phyloP scores from a whole-genome alignment of 1,284 basidiomycete species.

The Meripilus lineatus region DNA sequence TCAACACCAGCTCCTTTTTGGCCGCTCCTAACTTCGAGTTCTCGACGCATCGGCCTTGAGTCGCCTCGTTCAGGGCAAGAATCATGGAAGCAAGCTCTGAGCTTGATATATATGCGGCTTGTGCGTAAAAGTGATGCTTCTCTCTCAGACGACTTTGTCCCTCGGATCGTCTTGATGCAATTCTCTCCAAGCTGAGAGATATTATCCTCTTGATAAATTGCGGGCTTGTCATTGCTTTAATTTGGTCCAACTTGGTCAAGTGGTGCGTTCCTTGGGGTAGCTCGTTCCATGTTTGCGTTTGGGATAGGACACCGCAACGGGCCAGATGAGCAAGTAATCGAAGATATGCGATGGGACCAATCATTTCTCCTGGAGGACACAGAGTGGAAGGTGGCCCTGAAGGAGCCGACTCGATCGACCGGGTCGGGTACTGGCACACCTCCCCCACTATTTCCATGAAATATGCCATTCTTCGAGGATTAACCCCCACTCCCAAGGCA shows the following conservation, averaged over 20 bases:
- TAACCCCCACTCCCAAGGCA: not conserved
- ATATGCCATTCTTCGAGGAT: not conserved
- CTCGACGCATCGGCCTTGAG: constrained; percentile 17
- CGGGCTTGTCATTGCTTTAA: constrained; percentile 24
- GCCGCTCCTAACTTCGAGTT: constrained; percentile 16
- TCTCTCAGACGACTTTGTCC: constrained; percentile 12
- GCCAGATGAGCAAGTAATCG: constrained; percentile 5
- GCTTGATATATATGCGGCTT: constrained; percentile 18
- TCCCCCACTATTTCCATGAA: not conserved
- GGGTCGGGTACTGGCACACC: not conserved
- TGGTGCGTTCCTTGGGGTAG: constrained; percentile 4
- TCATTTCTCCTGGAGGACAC: not conserved
- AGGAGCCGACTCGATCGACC: not conserved
- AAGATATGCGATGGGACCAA: constrained; percentile 5
- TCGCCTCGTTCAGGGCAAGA: constrained; percentile 22
- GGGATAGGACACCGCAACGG: constrained; percentile 2
- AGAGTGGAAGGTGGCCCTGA: not conserved
- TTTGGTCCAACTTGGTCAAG: constrained; percentile 8
- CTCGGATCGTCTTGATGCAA: constrained; percentile 14
- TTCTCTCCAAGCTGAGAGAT: constrained; percentile 18
- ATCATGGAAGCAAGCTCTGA: constrained; percentile 27
- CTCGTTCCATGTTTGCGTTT: constrained; percentile 3
- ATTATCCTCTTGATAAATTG: constrained; percentile 20
- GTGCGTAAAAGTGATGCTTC: constrained; percentile 16
- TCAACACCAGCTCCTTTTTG: constrained; percentile 26